Percentiles rank a stretch among this genome's conserved stretches.
These are phyloP conservation scores for Pittosporum tobira DNA, from an alignment of 129 eudicot species.

Conservation along the genomic window DNA sequence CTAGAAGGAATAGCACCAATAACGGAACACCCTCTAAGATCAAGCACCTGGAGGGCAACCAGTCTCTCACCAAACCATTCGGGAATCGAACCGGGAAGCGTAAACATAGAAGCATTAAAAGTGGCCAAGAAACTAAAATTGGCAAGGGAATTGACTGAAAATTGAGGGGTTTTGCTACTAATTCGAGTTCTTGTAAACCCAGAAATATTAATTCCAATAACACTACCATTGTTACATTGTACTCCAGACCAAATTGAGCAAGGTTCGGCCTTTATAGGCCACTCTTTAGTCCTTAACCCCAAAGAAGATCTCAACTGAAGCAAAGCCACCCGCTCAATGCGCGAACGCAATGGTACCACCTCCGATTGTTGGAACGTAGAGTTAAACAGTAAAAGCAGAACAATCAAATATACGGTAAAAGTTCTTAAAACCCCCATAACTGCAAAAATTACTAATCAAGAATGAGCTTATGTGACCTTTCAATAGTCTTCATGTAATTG, in stretches of 20 bases:
- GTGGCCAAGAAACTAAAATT: constrained; percentile 46
- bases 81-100: constrained; percentile 62
- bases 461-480: constrained; percentile 26
- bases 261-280: constrained; percentile 78
- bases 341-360: constrained; percentile 17
- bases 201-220: constrained; percentile 57
- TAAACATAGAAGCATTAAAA: constrained; percentile 65
- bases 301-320: constrained; percentile 63
- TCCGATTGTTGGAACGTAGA: constrained; percentile 38
- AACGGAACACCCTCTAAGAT: constrained; percentile 62
- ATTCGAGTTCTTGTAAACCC: constrained; percentile 60
- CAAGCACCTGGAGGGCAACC: constrained; percentile 51
- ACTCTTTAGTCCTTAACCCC: constrained; percentile 64
- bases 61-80: constrained; percentile 60
- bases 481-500: constrained; percentile 10
- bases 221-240: constrained; percentile 52
- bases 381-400: constrained; percentile 27
- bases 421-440: constrained; percentile 36
- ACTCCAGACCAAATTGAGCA: constrained; percentile 62
- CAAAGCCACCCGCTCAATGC: constrained; percentile 52
- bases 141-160: constrained; percentile 57
- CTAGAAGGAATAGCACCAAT: constrained; percentile 55
- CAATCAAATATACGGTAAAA: constrained; percentile 6
- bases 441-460: constrained; percentile 12
- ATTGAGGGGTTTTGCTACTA: constrained; percentile 55